Evolutionary conservation across 2,329 filamentous ascomycete species (phyloP).

Genomic region (Sordariomycetes sp.): DNA sequence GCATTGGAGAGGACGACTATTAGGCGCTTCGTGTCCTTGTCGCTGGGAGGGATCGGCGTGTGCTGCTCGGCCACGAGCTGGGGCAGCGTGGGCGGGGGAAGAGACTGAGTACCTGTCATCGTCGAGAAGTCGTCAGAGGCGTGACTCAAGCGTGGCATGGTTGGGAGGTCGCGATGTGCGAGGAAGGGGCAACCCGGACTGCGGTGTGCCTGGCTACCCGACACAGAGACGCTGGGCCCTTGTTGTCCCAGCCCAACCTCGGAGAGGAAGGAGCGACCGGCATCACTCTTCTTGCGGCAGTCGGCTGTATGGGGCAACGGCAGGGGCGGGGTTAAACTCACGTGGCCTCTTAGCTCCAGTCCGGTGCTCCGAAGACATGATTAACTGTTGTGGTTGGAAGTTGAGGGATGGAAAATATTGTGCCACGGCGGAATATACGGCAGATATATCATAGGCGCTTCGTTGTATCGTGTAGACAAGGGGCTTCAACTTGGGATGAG

Average conservation of each 20-base stretch:
- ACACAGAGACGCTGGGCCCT: background rate
- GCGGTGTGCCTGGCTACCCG: background rate
- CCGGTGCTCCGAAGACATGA: constrained; percentile 18
- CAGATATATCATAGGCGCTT: background rate
- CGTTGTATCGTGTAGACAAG: background rate
- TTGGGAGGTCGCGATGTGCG: background rate
- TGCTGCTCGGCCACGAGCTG: constrained; percentile 91
- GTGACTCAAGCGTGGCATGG: background rate
- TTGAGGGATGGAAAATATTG: background rate
- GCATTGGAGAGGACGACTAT: constrained; percentile 97
- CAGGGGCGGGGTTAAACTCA: constrained; percentile 14
- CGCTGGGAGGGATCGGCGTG: constrained; percentile 65
- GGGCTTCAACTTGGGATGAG: background rate
- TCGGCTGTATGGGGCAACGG: background rate
- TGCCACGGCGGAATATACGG: background rate
- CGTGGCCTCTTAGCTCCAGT: constrained; percentile 28
- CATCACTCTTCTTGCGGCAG: background rate
- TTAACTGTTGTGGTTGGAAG: background rate
- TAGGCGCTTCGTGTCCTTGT: constrained; percentile 82
- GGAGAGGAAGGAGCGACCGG: background rate
- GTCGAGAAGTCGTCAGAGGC: background rate
- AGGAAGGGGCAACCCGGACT: background rate
- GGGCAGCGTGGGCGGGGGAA: constrained; percentile 81
- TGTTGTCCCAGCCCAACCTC: background rate
- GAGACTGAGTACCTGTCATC: constrained; percentile 70